phyloP scores from a whole-genome alignment of 176 grass and related monocot species.

The Puccinellia tenuiflora region DNA sequence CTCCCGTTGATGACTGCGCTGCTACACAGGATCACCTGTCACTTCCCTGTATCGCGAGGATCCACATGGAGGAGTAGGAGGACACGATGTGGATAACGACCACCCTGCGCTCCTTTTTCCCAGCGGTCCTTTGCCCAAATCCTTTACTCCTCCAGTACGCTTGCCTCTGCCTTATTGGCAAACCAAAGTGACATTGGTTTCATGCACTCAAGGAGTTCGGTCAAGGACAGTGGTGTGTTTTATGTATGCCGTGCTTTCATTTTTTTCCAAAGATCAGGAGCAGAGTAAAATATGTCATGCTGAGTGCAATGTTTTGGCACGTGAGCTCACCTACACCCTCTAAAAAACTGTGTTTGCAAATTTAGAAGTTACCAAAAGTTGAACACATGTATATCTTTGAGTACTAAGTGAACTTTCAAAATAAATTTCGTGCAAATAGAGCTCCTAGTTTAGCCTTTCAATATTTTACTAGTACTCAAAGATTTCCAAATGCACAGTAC shows the following conservation, averaged over 20 bases:
- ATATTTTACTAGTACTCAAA: neutral
- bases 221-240: neutral
- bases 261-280: neutral
- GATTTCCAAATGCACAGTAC: neutral
- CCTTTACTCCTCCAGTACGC: neutral
- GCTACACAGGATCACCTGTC: neutral
- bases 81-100: neutral
- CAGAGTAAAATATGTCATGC: neutral
- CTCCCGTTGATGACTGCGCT: neutral
- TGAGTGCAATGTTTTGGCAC: neutral
- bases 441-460: neutral
- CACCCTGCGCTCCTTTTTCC: neutral
- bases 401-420: neutral
- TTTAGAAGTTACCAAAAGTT: neutral
- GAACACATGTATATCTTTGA: neutral
- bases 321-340: neutral
- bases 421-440: neutral
- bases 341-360: neutral
- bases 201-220: neutral
- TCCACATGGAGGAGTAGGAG: slow-evolving; percentile 47
- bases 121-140: slow-evolving; percentile 11
- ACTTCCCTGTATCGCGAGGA: slow-evolving; percentile 10
- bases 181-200: neutral
- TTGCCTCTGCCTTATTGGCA: neutral
- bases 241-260: neutral